These are phyloP conservation scores for Talaromyces sp. DNA, from an alignment of 2,329 filamentous ascomycete species.

Conservation along the genomic window DNA sequence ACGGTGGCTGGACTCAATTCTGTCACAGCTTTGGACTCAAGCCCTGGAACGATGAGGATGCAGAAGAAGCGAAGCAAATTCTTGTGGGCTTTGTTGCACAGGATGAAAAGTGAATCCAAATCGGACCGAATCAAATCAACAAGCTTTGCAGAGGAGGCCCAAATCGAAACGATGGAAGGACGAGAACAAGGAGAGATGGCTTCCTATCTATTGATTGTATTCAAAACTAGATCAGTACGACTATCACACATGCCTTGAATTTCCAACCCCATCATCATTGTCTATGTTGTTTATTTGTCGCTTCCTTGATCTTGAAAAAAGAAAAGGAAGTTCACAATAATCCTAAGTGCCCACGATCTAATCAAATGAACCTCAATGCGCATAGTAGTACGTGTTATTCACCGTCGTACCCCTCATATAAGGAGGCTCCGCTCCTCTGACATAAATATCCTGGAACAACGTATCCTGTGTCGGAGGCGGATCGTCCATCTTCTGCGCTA, in stretches of 20 bases:
- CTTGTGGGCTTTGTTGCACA: not conserved
- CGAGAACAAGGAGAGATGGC: not conserved
- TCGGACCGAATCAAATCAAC: not conserved
- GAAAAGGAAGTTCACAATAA: not conserved
- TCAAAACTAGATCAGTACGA: no score
- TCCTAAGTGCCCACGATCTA: no score
- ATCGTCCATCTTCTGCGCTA: constrained; percentile 76
- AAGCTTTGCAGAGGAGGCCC: not conserved
- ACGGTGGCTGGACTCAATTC: constrained; percentile 32
- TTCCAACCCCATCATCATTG: no score
- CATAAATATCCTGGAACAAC: constrained; percentile 90
- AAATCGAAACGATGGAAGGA: not conserved
- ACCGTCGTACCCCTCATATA: constrained; percentile 77
- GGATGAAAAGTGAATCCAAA: not conserved
- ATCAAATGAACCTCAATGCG: not conserved
- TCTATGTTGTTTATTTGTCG: no score
- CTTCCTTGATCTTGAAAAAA: not conserved
- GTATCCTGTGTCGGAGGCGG: constrained; percentile 76
- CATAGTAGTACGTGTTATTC: constrained; percentile 77
- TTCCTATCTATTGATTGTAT: not conserved
- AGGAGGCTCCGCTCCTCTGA: constrained; percentile 73
- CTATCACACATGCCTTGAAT: no score
- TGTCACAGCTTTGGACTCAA: constrained; percentile 27
- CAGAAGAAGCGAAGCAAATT: constrained; percentile 24
- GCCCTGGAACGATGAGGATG: constrained; percentile 28